Evolutionary conservation across 1,284 basidiomycete genomes (phyloP).

Genomic region (Rhizopogon parksii): DNA sequence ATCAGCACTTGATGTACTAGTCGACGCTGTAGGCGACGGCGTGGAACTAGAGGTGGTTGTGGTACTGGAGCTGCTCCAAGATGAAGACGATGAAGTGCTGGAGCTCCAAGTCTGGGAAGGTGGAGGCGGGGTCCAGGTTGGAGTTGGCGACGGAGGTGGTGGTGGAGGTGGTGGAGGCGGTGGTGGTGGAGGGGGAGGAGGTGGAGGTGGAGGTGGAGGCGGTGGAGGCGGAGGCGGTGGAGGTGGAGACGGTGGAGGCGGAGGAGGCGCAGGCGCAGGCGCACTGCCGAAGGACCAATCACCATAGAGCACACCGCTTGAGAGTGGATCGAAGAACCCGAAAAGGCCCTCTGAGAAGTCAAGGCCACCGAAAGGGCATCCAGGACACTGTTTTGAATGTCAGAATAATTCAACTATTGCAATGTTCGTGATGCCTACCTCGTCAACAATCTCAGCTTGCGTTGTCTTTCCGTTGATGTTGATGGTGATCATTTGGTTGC

Average conservation of each 20-base stretch:
- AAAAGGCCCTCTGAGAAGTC: conserved; percentile 59
- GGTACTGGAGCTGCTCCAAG: conserved; percentile 15
- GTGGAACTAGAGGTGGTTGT: conserved; percentile 10
- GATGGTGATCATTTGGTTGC: conserved; percentile 52
- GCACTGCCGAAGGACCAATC: conserved; percentile 33
- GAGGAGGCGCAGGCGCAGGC: conserved; percentile 19
- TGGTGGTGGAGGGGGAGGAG: conserved; percentile 6
- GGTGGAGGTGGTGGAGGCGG: conserved; percentile 5
- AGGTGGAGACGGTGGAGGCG: conserved; percentile 7
- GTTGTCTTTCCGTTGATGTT: conserved; percentile 44
- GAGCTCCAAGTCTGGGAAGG: conserved; percentile 9
- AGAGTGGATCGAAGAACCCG: conserved; percentile 29
- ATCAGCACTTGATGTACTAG: conserved; percentile 11
- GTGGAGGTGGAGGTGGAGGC: conserved; percentile 11
- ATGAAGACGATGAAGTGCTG: conserved; percentile 7
- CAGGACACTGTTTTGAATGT: conserved; percentile 38
- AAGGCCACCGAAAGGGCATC: conserved; percentile 49
- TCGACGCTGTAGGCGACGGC: conserved; percentile 7
- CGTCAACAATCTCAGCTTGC: conserved; percentile 49
- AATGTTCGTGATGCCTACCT: conserved; percentile 26
- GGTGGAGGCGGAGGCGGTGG: conserved; percentile 17
- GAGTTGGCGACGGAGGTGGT: conserved; percentile 17
- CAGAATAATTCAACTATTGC: not conserved
- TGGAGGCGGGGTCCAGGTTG: conserved; percentile 21
- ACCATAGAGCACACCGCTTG: conserved; percentile 37